These are phyloP conservation scores for Acacia pycnantha DNA, from an alignment of 331 rosid species.

Conservation along the genomic window DNA sequence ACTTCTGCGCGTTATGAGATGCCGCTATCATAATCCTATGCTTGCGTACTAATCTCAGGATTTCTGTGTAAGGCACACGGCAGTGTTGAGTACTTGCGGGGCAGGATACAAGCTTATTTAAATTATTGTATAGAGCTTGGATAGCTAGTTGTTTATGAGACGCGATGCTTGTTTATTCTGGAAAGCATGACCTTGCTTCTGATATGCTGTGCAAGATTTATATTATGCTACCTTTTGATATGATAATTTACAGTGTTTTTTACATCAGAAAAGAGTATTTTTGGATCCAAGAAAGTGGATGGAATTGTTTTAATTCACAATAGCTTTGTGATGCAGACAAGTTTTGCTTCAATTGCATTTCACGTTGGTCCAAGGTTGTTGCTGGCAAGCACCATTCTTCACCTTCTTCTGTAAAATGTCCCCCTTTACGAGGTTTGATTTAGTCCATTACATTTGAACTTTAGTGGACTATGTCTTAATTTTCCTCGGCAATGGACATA, in stretches of 20 bases:
- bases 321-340: slow-evolving; percentile 57
- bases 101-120: too few species aligned
- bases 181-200: not conserved
- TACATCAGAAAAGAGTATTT: not conserved
- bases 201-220: not conserved
- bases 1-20: not conserved
- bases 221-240: not conserved
- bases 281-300: not conserved
- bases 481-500: not conserved
- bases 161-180: too few species aligned
- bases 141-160: too few species aligned
- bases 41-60: too few species aligned
- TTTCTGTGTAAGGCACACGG: not conserved
- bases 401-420: slow-evolving; percentile 48
- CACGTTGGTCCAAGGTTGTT: slow-evolving; percentile 79
- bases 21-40: not conserved
- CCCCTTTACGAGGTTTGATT: slow-evolving; percentile 82
- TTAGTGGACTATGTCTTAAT: not conserved
- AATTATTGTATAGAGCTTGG: too few species aligned
- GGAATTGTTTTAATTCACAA: not conserved
- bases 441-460: slow-evolving; percentile 7
- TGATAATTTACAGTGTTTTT: not conserved
- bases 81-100: not conserved
- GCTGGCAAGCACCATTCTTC: slow-evolving; percentile 47
- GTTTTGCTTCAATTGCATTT: slow-evolving; percentile 81